phyloP scores from a whole-genome alignment of 2,329 filamentous ascomycete genomes.

The Ophiostoma perfectum region DNA sequence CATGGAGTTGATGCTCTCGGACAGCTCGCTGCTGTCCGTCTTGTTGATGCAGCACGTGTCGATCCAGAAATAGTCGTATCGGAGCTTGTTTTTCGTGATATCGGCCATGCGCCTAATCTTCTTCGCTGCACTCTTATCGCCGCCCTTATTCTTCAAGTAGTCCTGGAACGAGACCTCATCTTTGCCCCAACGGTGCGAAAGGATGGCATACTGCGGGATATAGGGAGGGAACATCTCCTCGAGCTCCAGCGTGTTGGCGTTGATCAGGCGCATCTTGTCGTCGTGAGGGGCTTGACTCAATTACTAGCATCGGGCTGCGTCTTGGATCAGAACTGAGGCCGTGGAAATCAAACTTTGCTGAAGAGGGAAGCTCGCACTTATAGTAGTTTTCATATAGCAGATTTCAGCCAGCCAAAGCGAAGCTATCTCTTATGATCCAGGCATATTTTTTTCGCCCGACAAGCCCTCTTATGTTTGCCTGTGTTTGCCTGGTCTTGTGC shows the following conservation, averaged over 20 bases:
- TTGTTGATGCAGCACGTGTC: conserved; percentile 30
- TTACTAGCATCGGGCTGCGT: no score
- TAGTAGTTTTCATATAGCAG: no score
- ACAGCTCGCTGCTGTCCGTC: conserved; percentile 23
- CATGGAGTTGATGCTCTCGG: conserved; percentile 28
- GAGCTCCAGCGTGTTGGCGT: conserved; percentile 12
- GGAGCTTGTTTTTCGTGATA: background rate
- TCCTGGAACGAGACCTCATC: conserved; percentile 21
- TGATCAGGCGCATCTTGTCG: conserved; percentile 5
- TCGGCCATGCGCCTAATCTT: background rate
- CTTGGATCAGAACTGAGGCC: no score
- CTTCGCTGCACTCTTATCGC: background rate
- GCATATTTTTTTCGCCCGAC: no score
- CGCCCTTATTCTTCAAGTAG: background rate
- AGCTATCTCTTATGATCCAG: no score
- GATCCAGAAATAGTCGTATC: conserved; percentile 24
- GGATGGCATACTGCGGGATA: conserved; percentile 26
- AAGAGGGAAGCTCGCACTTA: no score
- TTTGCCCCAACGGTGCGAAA: conserved; percentile 26
- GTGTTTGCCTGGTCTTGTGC: no score
- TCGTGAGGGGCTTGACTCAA: no score
- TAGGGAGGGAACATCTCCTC: conserved; percentile 21
- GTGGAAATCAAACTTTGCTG: no score
- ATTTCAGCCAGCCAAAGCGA: no score
- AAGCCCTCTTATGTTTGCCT: no score